Base-by-base conservation (phyloP, 108 stramenopile genomes). In the Nitzschia sp. region DNA sequence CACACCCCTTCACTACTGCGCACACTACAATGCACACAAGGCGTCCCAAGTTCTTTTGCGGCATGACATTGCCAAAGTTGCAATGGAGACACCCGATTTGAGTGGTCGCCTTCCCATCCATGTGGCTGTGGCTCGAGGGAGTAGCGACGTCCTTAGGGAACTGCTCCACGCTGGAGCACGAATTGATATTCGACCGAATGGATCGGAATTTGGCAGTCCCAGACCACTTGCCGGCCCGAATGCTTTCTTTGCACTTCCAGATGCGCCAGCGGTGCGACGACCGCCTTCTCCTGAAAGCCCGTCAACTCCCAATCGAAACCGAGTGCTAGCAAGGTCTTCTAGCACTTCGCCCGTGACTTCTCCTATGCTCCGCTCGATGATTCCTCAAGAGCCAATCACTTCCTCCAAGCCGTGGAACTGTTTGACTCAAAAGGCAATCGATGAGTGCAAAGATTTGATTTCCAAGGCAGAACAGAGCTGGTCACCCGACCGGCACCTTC, bases 321-420 rank as follows among this genome's bases (percentile, higher is more conserved):
- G 38, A n/a, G 25, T 46, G 13, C 36, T 15, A 19, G 36, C 68
- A 9, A 21, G 57, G 3, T 55, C 76, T 18, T 31, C 61, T 13
- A 65, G 51, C 3, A 35, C 69, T 24, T 77, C 76, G 19, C 92
- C 89, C 42, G 92, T 93, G 2, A 89, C 89, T 26, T 93, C 92
- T 11, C 93, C 93, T 31, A 66, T 91, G 28, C 64, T 95, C 17
- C 70, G 85, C 61, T 78, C 87, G 3, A 86, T 95, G 85, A 85
- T 95, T 27, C 93, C 93, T 42, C 59, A 78, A 30, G 85, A 85
- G 56, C 93, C 93, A 21, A 81, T 95, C 32, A 80, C 47, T 51
- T 92, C 90, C 5, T 73, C 87, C 13, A 95, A 95, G 66, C 93
- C 93, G 46, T 95, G 93, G 93, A 95, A 95, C 70, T 95, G 93